phyloP scores from a whole-genome alignment of 768 basidiomycete genomes.

The Macrolepiota fuliginosa region DNA sequence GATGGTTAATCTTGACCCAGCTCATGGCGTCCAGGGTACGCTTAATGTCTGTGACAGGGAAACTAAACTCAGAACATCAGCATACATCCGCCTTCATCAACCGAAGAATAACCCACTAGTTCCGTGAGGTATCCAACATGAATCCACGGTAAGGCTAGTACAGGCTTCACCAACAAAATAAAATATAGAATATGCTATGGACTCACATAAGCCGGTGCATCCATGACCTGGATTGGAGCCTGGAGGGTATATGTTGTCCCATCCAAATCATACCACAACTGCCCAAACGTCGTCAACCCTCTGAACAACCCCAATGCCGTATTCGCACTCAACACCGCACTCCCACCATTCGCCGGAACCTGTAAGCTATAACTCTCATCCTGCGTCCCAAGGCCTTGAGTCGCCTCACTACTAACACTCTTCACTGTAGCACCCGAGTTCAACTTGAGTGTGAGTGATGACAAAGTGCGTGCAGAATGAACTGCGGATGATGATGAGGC shows the following conservation, averaged over 20 bases:
- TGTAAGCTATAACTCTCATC: no score
- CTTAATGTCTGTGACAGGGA: no score
- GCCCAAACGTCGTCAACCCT: no score
- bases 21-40: conserved; percentile 77
- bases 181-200: conserved; percentile 32
- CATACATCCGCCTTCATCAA: background rate
- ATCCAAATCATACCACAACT: conserved; percentile 62
- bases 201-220: no score
- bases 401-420: conserved; percentile 55
- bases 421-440: conserved; percentile 23
- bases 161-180: background rate
- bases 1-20: conserved; percentile 80
- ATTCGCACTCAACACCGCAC: no score
- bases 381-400: conserved; percentile 46
- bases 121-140: conserved; percentile 78
- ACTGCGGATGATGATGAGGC: no score
- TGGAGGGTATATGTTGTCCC: conserved; percentile 55
- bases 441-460: conserved; percentile 46
- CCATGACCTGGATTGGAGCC: no score
- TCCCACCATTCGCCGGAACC: no score
- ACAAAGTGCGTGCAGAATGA: no score
- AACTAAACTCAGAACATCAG: no score
- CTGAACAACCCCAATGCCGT: no score
- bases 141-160: conserved; percentile 71
- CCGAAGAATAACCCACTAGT: conserved; percentile 48